phyloP scores from a whole-genome alignment of 2,329 filamentous ascomycete genomes.

The Madurella fahalii region DNA sequence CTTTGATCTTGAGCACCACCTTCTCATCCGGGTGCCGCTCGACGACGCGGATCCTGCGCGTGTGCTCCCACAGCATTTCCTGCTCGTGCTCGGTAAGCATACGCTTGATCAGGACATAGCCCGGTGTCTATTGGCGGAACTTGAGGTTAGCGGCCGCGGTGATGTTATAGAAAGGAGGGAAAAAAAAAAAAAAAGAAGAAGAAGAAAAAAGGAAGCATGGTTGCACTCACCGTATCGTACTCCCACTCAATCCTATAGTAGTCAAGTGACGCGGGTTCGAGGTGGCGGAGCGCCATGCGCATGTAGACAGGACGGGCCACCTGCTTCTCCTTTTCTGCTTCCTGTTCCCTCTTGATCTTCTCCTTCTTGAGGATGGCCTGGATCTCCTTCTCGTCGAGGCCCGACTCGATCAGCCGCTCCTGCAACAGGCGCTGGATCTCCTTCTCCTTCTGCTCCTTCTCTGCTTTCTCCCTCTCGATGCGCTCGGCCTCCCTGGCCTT shows the following conservation, averaged over 20 bases:
- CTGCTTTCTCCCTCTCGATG: conserved; percentile 22
- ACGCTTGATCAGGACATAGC: conserved; percentile 68
- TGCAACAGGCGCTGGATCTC: conserved; percentile 51
- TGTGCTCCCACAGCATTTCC: conserved; percentile 68
- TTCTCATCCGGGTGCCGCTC: conserved; percentile 39
- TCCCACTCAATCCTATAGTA: conserved; percentile 55
- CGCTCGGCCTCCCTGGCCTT: conserved; percentile 25
- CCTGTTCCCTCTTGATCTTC: conserved; percentile 37
- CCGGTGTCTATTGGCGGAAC: conserved; percentile 50
- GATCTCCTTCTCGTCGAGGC: conserved; percentile 56
- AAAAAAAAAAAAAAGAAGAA: too few species aligned
- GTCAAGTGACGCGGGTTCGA: conserved; percentile 59
- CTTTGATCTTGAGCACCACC: conserved; percentile 43
- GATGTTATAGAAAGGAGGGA: not conserved
- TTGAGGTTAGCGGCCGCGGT: not conserved
- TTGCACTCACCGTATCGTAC: conserved; percentile 48
- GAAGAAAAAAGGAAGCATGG: not conserved
- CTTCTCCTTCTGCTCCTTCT: conserved; percentile 24
- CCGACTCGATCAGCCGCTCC: conserved; percentile 55
- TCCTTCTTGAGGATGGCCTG: conserved; percentile 56
- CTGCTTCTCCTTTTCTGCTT: conserved; percentile 27
- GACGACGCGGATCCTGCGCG: conserved; percentile 51
- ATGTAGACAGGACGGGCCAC: conserved; percentile 50
- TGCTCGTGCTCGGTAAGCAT: conserved; percentile 70
- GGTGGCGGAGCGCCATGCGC: conserved; percentile 57